Evolutionary conservation across 2,329 filamentous ascomycete genomes (phyloP).

Genomic region (Arachnomyces sp.): DNA sequence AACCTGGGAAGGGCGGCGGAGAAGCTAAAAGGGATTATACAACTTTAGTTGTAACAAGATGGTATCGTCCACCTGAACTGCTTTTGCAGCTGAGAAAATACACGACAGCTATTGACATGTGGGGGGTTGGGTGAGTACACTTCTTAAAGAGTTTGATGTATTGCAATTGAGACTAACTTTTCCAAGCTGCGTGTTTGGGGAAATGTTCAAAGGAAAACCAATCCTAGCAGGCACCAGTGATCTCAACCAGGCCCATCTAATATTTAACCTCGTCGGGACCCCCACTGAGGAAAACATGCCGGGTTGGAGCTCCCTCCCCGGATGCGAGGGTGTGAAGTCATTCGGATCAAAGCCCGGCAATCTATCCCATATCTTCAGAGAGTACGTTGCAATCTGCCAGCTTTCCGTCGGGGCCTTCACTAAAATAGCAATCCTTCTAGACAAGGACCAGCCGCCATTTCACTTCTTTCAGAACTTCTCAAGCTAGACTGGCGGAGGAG

Average conservation of each 20-base stretch:
- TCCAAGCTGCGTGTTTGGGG: conserved; percentile 84
- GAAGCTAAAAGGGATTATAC: conserved; percentile 88
- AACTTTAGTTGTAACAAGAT: conserved; percentile 89
- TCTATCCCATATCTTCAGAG: conserved; percentile 65
- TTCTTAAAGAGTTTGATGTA: neutral
- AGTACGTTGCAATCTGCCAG: conserved; percentile 40
- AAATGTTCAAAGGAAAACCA: conserved; percentile 91
- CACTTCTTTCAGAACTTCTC: conserved; percentile 72
- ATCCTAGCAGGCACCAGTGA: conserved; percentile 89
- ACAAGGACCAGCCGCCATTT: conserved; percentile 63
- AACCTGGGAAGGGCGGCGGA: conserved; percentile 69
- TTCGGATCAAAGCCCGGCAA: conserved; percentile 58
- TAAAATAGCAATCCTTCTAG: conserved; percentile 28
- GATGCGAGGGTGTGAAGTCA: conserved; percentile 63
- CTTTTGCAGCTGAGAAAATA: conserved; percentile 81
- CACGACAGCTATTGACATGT: conserved; percentile 96
- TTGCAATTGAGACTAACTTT: neutral
- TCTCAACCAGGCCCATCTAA: conserved; percentile 79
- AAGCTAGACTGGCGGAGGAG: conserved; percentile 82
- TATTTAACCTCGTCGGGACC: conserved; percentile 85
- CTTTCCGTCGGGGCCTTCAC: neutral
- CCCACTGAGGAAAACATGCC: conserved; percentile 91
- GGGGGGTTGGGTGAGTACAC: conserved; percentile 77
- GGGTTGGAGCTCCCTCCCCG: conserved; percentile 74
- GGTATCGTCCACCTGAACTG: conserved; percentile 93